Evolutionary conservation across 2,329 filamentous ascomycete species (phyloP), one percentile per base, ranked within the genome.

Genomic region (Alternaria rosae): DNA sequence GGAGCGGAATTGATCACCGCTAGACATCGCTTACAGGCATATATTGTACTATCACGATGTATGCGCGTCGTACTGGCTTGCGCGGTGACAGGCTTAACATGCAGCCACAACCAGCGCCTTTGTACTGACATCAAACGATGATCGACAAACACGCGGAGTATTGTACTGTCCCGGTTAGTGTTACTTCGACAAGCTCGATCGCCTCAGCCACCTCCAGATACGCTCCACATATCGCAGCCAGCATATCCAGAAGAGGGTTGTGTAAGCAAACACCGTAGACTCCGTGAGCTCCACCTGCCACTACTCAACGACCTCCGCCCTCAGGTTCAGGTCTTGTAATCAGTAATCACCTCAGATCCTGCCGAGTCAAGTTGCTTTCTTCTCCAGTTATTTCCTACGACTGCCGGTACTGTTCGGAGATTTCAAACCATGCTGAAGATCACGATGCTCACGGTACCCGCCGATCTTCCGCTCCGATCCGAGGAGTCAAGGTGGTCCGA

Each of bases 181-280:
- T 47, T 20, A 25, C 53, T 50, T 28, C 30, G 23, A 42, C 52
- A 54, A 45, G 30, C 21, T 28, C 25, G 23, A 13, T 38, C 30
- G n/a, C 26, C 35, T 56, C 52, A 32, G 57, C 52, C 35, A 56
- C 32, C 35, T 42, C 51, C 51, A 42, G 51, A 42, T 20, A 38
- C 35, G 51, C 26, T 48, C 52, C 32, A 56, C 45, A 50, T 50
- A 50, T 50, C 45, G 30, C 45, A 32, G n/a, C 26, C 26, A 50
- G 45, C 45, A 50, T 50, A 32, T 26, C 45, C 45, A 6, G 7
- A 50, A 11, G 11, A 21, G 30, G 45, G 32, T 32, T 13, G 45
- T 50, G 45, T 28, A 30, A 50, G 17, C 45, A 50, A 32, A 32
- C 28, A 11, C 17, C n/a, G 26, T 28, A 32, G 45, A 50, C 26